Evolutionary conservation across 441 rosid genomes (phyloP), one percentile per base, ranked within the genome.

Genomic region (Daphne laureola): DNA sequence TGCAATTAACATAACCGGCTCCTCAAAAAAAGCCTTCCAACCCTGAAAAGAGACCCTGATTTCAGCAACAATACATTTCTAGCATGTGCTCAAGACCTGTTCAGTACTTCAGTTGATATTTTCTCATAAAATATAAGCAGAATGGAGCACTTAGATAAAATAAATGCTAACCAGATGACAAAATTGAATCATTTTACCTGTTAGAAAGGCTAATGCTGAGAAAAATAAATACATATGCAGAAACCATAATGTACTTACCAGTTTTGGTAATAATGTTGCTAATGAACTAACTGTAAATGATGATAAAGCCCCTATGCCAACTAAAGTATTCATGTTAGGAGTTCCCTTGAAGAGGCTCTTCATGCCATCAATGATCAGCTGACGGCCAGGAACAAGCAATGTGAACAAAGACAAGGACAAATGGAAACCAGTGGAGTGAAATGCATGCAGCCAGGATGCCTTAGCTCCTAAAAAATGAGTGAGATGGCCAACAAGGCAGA

Each of bases 21-120:
- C 98, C 87, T 92, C 98, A 71, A 92, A 88, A 73, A 92, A 92
- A 38, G 90, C 80, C 76, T 81, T 92, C 98, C 98, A 92, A 25
- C 98, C 98, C 98, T 92, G 90, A 63, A 71, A 31, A 31, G 11
- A 31, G 1, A 5, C 38, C 8, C 38, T 31, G 38, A 21, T 31
- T 31, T 31, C 38, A 31, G 11, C 38, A 31, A 31, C 9, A 31
- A 31, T 31, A 9, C 38, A 31, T 31, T 31, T 31, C 1, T 9
- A 31, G 7, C 8, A 9, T 31, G 11, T 31, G 38, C 38, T 31
- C 38, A 31, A 5, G 38, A 31, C 38, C 38, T 31, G 38, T 9
- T 31, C 38, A 8, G 38, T 31, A 31, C 8, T 9, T 6, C 38
- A 31, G 9, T 31, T 31, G n/a, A n/a, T n/a, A n/a, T n/a, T 6